Evolutionary conservation across 75 land plant species (phyloP).

Genomic region (Larix kaempferi): DNA sequence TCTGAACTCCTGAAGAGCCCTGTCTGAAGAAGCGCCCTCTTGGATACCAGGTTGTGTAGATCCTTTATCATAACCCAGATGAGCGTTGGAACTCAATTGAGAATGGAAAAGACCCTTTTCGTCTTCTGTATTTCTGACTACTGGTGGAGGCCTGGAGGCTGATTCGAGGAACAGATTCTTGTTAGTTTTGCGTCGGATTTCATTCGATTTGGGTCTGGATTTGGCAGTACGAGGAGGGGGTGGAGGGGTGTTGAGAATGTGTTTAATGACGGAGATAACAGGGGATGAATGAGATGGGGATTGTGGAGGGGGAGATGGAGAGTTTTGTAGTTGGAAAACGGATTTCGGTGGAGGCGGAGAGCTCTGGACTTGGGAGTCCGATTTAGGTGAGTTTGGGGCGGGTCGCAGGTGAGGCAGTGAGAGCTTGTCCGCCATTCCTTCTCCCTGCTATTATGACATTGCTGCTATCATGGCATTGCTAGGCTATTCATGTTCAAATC

Average conservation of each 20-base stretch:
- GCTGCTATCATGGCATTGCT: too few species aligned
- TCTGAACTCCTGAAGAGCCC: not conserved
- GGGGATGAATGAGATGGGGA: too few species aligned
- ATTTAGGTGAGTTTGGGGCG: not conserved
- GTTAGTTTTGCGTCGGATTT: not conserved
- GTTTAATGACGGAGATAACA: slow-evolving; percentile 7
- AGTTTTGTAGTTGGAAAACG: slow-evolving; percentile 1
- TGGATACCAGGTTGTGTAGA: too few species aligned
- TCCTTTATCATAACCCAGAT: too few species aligned
- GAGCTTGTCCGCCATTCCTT: not conserved
- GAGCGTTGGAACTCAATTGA: not conserved
- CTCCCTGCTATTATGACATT: not conserved
- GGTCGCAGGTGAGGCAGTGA: slow-evolving; percentile 4
- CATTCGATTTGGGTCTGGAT: not conserved
- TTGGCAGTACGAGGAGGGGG: slow-evolving; percentile 15
- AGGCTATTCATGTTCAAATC: too few species aligned
- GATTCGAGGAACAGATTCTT: not conserved
- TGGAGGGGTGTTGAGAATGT: slow-evolving; percentile 22
- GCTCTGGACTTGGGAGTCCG: not conserved
- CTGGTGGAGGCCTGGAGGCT: slow-evolving; percentile 4
- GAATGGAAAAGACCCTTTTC: not conserved
- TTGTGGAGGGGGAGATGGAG: slow-evolving; percentile 13
- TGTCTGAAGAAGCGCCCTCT: too few species aligned
- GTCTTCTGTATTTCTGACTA: not conserved
- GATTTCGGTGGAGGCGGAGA: slow-evolving; percentile 12